phyloP scores from a whole-genome alignment of 768 basidiomycete genomes.

The Leccinum subgranulosum region DNA sequence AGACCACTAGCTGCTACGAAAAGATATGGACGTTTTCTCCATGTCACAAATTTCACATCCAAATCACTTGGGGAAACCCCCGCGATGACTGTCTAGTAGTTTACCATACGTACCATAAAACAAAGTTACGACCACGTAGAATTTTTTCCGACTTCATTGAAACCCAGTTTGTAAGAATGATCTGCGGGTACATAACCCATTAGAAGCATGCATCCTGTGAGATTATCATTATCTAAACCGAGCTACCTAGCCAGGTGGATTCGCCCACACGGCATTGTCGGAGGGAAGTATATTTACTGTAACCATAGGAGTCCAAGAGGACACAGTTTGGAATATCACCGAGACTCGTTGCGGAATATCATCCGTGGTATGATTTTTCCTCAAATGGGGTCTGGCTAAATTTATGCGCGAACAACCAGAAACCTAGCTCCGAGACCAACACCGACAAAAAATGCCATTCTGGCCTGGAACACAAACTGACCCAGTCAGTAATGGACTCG shows the following conservation, averaged over 20 bases:
- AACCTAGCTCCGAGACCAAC: neutral
- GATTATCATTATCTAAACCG: too few relatives aligned
- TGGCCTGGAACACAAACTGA: neutral
- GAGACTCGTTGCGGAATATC: neutral
- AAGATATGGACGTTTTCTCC: neutral
- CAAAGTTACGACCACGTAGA: neutral
- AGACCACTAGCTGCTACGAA: constrained; percentile 1
- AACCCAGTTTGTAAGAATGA: too few relatives aligned
- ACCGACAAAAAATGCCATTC: neutral
- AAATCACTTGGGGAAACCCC: neutral
- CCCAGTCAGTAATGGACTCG: neutral
- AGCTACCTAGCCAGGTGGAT: too few relatives aligned
- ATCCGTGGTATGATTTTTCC: neutral
- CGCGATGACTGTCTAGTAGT: too few relatives aligned
- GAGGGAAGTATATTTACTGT: too few relatives aligned
- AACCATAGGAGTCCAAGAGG: too few relatives aligned
- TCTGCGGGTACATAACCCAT: too few relatives aligned
- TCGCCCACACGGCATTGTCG: too few relatives aligned
- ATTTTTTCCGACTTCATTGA: too few relatives aligned
- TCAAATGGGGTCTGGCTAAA: neutral
- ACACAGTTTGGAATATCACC: too few relatives aligned
- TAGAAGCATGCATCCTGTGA: too few relatives aligned
- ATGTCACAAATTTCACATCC: neutral
- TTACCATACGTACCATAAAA: too few relatives aligned
- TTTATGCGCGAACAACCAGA: neutral